Conservation (phyloP, 2,329 filamentous ascomycete species). For the Alternaria alternata region DNA sequence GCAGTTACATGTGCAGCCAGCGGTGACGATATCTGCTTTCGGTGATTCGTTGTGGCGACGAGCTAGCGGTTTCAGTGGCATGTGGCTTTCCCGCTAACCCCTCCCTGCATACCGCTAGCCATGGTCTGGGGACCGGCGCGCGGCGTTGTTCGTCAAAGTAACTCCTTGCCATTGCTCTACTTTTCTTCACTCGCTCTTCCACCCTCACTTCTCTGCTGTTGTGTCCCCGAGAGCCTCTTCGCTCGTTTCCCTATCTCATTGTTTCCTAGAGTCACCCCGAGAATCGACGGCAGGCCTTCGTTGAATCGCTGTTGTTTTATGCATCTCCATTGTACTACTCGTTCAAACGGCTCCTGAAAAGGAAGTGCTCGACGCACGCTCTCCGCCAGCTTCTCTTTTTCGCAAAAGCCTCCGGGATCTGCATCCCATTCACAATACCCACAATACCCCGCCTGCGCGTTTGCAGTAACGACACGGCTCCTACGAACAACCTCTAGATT, state of each 20-base stretch:
- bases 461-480: conserved; percentile 22
- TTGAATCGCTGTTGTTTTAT: conserved; percentile 38
- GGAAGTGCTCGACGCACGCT: conserved; percentile 48
- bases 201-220: conserved; percentile 21
- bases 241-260: conserved; percentile 30
- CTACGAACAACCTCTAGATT: conserved; percentile 14
- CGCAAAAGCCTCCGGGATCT: conserved; percentile 8
- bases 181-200: conserved; percentile 18
- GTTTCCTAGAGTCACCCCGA: conserved; percentile 25
- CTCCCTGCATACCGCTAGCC: conserved; percentile 17
- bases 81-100: conserved; percentile 34
- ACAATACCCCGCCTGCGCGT: conserved; percentile 18
- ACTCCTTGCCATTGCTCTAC: conserved; percentile 18
- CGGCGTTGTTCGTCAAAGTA: conserved; percentile 14
- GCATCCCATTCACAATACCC: conserved; percentile 13
- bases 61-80: conserved; percentile 28
- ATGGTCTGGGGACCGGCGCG: conserved; percentile 17
- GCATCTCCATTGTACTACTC: conserved; percentile 24
- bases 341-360: conserved; percentile 19
- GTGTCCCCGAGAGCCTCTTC: conserved; percentile 29
- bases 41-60: conserved; percentile 32
- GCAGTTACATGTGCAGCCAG: conserved; percentile 12
- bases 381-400: conserved; percentile 26
- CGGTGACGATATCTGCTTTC: conserved; percentile 17
- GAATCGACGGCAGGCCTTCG: conserved; percentile 42